These are phyloP conservation scores for Piromyces finnis DNA, from an alignment of 192 early-diverging fungal genomes.

Conservation along the genomic window DNA sequence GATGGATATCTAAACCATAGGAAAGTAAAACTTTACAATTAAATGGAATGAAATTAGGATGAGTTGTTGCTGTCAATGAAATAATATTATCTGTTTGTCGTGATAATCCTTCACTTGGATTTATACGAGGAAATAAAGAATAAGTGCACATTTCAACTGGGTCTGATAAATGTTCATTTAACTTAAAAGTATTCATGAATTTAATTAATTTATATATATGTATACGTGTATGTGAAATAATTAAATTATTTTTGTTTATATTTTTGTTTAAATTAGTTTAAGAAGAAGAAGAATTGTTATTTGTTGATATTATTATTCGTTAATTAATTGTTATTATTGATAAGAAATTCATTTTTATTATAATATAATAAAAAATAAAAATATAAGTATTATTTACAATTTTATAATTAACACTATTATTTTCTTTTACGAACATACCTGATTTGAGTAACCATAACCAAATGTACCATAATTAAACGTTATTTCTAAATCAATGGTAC, in stretches of 20 bases:
- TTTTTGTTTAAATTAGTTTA: too few species aligned
- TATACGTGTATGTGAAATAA: too few species aligned
- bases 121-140: conserved; percentile 22
- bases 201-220: too few species aligned
- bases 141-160: conserved; percentile 14
- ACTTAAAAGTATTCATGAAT: too few species aligned
- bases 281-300: not conserved
- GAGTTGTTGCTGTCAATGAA: conserved; percentile 14
- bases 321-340: too few species aligned
- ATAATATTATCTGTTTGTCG: conserved; percentile 13
- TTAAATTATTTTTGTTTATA: too few species aligned
- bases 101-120: conserved; percentile 7
- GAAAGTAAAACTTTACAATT: conserved; percentile 9
- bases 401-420: too few species aligned
- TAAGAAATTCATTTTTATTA: too few species aligned
- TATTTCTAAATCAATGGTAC: conserved; percentile 19
- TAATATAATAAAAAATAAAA: too few species aligned
- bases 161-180: conserved; percentile 10
- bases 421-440: conserved; percentile 4
- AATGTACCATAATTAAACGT: conserved; percentile 25
- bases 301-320: not conserved
- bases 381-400: too few species aligned
- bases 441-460: conserved; percentile 24
- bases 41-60: conserved; percentile 17
- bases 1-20: conserved; percentile 7